Conservation (phyloP, 495 filamentous ascomycete species). For the Neurospora sp. region DNA sequence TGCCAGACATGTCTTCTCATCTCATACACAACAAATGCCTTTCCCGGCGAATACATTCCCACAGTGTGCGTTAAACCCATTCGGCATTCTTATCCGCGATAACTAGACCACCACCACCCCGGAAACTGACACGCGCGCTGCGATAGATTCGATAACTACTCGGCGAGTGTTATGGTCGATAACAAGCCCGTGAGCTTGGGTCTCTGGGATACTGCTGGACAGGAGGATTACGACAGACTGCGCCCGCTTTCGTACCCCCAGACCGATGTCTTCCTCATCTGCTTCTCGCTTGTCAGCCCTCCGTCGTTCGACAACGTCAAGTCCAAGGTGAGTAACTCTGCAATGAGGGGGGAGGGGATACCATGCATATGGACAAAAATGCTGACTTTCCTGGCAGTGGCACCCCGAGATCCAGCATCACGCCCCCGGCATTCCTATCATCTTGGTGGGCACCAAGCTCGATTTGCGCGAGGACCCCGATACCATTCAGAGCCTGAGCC, state of each 20-base stretch:
- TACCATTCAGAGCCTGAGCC: conserved; percentile 63
- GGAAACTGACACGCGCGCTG: conserved; percentile 18
- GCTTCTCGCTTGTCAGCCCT: conserved; percentile 96
- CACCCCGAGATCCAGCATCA: conserved; percentile 95
- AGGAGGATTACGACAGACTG: conserved; percentile 96
- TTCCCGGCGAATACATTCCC: conserved; percentile 97
- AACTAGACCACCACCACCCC: conserved; percentile 48
- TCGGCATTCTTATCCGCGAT: conserved; percentile 17
- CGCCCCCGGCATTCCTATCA: conserved; percentile 90
- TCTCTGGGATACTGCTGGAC: conserved; percentile 97
- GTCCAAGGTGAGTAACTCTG: conserved; percentile 59
- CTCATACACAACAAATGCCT: conserved; percentile 98
- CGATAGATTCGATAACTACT: conserved; percentile 96
- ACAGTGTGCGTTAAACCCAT: conserved; percentile 67
- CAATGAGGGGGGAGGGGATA: too few species aligned
- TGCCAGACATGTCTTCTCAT: conserved; percentile 96
- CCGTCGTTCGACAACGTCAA: conserved; percentile 97
- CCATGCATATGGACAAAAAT: background rate
- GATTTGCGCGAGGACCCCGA: conserved; percentile 87
- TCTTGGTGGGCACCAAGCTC: conserved; percentile 94
- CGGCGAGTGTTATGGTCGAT: conserved; percentile 97
- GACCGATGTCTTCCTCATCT: conserved; percentile 96
- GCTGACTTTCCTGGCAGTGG: conserved; percentile 51
- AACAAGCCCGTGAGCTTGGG: conserved; percentile 93
- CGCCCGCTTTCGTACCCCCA: conserved; percentile 94